Percentiles rank a stretch among this genome's conserved stretches.
These are phyloP conservation scores for Rhodotorula sp. DNA, from an alignment of 1,284 basidiomycete genomes.

Conservation along the genomic window DNA sequence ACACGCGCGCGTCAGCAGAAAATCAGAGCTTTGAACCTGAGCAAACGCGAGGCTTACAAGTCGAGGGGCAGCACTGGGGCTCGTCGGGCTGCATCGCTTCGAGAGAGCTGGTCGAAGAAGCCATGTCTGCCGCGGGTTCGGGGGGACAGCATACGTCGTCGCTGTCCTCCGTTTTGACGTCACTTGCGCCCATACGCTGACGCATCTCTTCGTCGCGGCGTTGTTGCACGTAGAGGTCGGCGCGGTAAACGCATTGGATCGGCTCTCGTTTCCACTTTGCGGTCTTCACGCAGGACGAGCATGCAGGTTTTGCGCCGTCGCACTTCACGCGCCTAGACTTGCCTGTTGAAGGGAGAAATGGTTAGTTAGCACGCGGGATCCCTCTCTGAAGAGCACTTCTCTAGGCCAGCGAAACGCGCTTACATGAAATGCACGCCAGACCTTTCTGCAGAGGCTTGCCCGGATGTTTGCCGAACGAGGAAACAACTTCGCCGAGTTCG, in stretches of 20 bases:
- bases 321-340: slow-evolving; percentile 26
- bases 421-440: slow-evolving; percentile 25
- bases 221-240: slow-evolving; percentile 15
- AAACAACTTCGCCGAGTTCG: neutral
- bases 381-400: neutral
- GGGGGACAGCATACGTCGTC: neutral
- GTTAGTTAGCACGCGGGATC: too few relatives aligned
- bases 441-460: slow-evolving; percentile 26
- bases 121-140: neutral
- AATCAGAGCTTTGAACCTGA: neutral
- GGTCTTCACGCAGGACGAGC: slow-evolving; percentile 13
- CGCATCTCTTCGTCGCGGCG: neutral
- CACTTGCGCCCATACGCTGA: neutral
- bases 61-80: too few relatives aligned
- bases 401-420: neutral
- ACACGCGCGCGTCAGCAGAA: neutral
- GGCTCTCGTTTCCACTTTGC: slow-evolving; percentile 1
- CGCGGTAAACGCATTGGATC: slow-evolving; percentile 19
- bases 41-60: neutral
- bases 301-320: slow-evolving; percentile 23
- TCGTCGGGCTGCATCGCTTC: neutral
- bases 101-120: neutral
- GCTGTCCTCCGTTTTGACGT: neutral
- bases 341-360: slow-evolving; percentile 1
- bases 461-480: neutral